Base-by-base conservation (phyloP, 2,329 filamentous ascomycete species). In the Venturia effusa region DNA sequence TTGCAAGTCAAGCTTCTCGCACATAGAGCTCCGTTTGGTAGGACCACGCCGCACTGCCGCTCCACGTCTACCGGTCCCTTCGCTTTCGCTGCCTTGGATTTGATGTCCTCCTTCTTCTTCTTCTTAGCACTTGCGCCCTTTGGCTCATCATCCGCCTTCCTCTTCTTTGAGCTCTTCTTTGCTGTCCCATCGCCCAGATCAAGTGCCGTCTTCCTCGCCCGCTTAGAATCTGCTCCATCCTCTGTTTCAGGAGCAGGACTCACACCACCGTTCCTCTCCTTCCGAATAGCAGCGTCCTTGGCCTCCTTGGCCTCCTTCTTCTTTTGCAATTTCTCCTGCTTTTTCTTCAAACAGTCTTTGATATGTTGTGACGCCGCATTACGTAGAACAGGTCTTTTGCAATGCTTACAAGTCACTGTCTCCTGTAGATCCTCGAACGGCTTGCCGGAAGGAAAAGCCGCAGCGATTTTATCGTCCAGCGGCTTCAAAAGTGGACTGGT, bases 1-100 rank as follows among this genome's bases (percentile, higher is more conserved):
- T 97, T 97, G 80, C 92, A 97, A 0, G 92, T 97, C 65, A 97
- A 77, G 3, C 90, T 95, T 64, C 92, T 81, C 13, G 92, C 92
- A 73, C 92, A 97, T 63, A 89, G 89, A 66, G 90, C 88, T 1
- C 92, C 91, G 71, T 96, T 96, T 0, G 89, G 84, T 64, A 96
- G 80, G 27, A 88, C 81, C 43, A 97, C 92, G 81, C 92, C 92
- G 71, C 92, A 97, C 77, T 97, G 92, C 70, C 89, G 86, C 78
- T 96, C 92, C 24, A 97, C 92, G 75, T 97, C 92, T 48, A 97
- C 92, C 2, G 92, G 92, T 0, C 91, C 91, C 80, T 95, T 96
- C 0, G 89, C 88, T 71, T 96, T 96, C 0, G 90, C 83, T 0
- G 84, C 81, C 76, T 95, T 96, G 24, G 87, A 81, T 73, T 95